Conservation (phyloP, 352 stramenopile genomes). For the Globisporangium sylvaticum region DNA sequence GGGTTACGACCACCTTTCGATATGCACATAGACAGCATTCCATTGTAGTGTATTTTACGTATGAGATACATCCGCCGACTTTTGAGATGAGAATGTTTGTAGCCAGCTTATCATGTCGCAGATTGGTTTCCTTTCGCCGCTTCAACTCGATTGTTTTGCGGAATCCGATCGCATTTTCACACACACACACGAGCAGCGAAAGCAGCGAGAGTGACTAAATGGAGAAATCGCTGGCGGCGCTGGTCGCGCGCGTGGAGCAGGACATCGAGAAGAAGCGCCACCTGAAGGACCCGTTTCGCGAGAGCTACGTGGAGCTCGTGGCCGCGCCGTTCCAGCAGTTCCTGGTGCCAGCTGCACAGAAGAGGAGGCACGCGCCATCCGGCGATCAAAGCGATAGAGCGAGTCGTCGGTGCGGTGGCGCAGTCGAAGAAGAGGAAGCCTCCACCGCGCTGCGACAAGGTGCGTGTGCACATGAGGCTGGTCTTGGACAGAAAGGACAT, state of each 20-base stretch:
- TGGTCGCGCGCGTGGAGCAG: slow-evolving; percentile 22
- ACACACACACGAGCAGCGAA: neutral
- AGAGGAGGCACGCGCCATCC: neutral
- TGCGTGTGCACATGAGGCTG: neutral
- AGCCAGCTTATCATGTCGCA: neutral
- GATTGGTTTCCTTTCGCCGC: neutral
- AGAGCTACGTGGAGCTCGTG: slow-evolving; percentile 29
- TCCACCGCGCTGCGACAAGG: slow-evolving; percentile 1
- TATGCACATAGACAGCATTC: too few relatives aligned
- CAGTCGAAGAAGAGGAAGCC: neutral
- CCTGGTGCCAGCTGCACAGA: neutral
- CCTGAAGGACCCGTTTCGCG: slow-evolving; percentile 31
- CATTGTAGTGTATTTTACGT: too few relatives aligned
- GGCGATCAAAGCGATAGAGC: neutral
- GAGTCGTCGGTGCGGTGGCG: neutral
- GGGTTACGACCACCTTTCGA: too few relatives aligned
- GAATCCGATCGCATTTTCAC: neutral
- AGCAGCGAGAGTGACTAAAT: neutral
- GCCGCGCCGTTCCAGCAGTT: slow-evolving; percentile 24
- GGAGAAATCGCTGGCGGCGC: slow-evolving; percentile 1
- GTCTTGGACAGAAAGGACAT: neutral
- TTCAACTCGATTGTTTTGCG: neutral
- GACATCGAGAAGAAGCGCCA: slow-evolving; percentile 39
- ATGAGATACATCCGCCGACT: neutral
- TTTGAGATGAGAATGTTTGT: neutral